Percentiles rank a stretch among this genome's conserved stretches.
These are phyloP conservation scores for Claviceps quebecensis DNA, from an alignment of 2,329 filamentous ascomycete genomes.

Conservation along the genomic window DNA sequence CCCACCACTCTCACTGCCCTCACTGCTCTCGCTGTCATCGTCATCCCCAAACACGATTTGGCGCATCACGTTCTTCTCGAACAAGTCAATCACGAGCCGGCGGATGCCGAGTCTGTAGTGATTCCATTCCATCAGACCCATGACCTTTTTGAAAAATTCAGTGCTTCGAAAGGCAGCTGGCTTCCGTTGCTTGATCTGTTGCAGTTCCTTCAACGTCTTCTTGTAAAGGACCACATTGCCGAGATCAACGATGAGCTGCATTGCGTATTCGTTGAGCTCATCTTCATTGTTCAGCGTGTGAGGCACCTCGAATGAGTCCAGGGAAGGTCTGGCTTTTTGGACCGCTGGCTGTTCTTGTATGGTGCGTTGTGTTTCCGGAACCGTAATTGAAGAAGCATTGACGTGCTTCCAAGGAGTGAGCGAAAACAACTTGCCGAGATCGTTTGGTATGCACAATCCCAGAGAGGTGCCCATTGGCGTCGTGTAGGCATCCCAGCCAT, in stretches of 20 bases:
- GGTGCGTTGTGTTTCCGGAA: conserved; percentile 40
- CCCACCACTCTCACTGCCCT: conserved; percentile 48
- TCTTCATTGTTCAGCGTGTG: conserved; percentile 43
- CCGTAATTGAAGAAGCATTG: conserved; percentile 29
- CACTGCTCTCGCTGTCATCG: conserved; percentile 57
- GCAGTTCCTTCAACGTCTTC: conserved; percentile 68
- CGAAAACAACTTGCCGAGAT: conserved; percentile 67
- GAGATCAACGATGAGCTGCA: conserved; percentile 75
- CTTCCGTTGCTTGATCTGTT: conserved; percentile 63
- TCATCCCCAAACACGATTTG: conserved; percentile 61
- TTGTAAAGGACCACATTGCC: conserved; percentile 90
- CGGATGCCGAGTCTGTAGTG: conserved; percentile 79
- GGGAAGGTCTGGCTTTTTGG: conserved; percentile 26
- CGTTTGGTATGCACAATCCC: conserved; percentile 72
- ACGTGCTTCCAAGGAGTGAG: conserved; percentile 46
- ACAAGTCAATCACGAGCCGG: conserved; percentile 83
- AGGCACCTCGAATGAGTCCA: conserved; percentile 27
- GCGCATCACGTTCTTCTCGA: conserved; percentile 78
- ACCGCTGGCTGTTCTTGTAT: conserved; percentile 29
- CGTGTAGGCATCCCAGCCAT: conserved; percentile 86
- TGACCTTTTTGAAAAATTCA: conserved; percentile 69
- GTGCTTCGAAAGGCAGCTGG: conserved; percentile 62
- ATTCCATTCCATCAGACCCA: conserved; percentile 74
- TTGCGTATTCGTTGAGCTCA: conserved; percentile 60
- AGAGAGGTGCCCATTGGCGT: conserved; percentile 70